Evolutionary conservation across 1,139 yeast genomes (phyloP).

Genomic region (Suhomyces choctaworum): DNA sequence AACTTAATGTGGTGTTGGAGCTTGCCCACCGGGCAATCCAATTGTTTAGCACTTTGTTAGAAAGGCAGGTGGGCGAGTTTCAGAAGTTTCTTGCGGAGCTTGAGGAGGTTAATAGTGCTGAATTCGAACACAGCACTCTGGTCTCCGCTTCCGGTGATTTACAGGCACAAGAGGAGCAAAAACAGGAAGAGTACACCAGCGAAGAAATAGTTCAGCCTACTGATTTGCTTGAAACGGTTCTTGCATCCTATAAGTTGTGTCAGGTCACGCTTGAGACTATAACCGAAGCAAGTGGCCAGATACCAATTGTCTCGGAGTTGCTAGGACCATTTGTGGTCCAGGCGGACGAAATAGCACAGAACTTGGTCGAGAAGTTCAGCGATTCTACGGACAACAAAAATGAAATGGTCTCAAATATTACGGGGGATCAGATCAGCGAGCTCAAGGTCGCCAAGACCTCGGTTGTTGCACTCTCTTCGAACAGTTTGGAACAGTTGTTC

Average conservation of each 20-base stretch:
- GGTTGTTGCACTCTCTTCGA: conserved; percentile 23
- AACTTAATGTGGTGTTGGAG: conserved; percentile 19
- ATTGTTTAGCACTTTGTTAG: conserved; percentile 21
- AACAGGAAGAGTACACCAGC: conserved; percentile 24
- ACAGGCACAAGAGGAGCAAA: conserved; percentile 6
- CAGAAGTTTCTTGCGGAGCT: conserved; percentile 32
- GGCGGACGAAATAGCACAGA: conserved; percentile 25
- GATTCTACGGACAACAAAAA: conserved; percentile 22
- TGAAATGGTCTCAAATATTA: conserved; percentile 29
- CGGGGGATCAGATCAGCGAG: conserved; percentile 27
- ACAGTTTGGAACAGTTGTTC: conserved; percentile 20
- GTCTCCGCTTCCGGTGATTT: conserved; percentile 4
- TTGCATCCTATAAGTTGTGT: conserved; percentile 31
- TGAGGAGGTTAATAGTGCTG: conserved; percentile 6
- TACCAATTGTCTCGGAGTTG: conserved; percentile 8
- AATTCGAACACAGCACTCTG: not conserved
- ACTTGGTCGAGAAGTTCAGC: conserved; percentile 26
- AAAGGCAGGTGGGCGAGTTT: conserved; percentile 27
- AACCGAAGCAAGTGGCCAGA: conserved; percentile 3
- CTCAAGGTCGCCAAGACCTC: conserved; percentile 24
- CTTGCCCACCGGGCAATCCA: conserved; percentile 22
- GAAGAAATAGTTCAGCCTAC: conserved; percentile 39
- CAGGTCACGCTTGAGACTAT: conserved; percentile 34
- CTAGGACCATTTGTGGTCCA: conserved; percentile 21
- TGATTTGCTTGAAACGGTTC: conserved; percentile 40